phyloP scores from a whole-genome alignment of 1,284 basidiomycete genomes.

The Cryptococcus deneoformans region DNA sequence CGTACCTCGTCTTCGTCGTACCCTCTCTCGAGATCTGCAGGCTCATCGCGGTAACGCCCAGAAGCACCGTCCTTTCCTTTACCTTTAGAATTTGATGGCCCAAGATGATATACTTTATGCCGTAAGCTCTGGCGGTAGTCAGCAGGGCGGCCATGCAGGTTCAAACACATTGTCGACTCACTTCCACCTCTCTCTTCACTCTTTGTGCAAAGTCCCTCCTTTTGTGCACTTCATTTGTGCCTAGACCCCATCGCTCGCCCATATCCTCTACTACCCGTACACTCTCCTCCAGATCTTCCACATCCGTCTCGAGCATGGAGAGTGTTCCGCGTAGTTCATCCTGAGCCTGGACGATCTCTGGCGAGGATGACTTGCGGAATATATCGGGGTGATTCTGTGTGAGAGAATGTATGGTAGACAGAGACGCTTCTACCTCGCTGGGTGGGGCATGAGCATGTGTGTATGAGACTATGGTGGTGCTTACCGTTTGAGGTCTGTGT shows the following conservation, averaged over 20 bases:
- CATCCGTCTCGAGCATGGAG: constrained; percentile 70
- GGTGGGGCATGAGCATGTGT: background rate
- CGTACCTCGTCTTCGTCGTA: constrained; percentile 58
- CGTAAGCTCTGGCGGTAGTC: constrained; percentile 11
- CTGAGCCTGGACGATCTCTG: constrained; percentile 15
- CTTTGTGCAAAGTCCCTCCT: constrained; percentile 52
- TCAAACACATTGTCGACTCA: constrained; percentile 50
- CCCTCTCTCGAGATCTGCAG: constrained; percentile 17
- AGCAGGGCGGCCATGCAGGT: background rate
- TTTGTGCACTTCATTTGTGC: constrained; percentile 66
- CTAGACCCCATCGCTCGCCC: constrained; percentile 76
- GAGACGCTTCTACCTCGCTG: constrained; percentile 41
- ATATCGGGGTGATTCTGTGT: constrained; percentile 27
- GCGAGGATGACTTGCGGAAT: constrained; percentile 9
- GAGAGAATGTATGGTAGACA: constrained; percentile 28
- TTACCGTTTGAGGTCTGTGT: constrained; percentile 43
- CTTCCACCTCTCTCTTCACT: constrained; percentile 65
- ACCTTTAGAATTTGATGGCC: too few relatives aligned
- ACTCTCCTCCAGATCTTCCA: constrained; percentile 84
- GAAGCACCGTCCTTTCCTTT: too few relatives aligned
- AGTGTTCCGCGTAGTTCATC: constrained; percentile 70
- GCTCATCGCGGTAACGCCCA: constrained; percentile 24
- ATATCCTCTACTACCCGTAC: constrained; percentile 80
- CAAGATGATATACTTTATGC: constrained; percentile 1
- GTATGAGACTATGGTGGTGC: background rate